Conservation (phyloP, 768 basidiomycete species). For the Boletus rubescentipes region DNA sequence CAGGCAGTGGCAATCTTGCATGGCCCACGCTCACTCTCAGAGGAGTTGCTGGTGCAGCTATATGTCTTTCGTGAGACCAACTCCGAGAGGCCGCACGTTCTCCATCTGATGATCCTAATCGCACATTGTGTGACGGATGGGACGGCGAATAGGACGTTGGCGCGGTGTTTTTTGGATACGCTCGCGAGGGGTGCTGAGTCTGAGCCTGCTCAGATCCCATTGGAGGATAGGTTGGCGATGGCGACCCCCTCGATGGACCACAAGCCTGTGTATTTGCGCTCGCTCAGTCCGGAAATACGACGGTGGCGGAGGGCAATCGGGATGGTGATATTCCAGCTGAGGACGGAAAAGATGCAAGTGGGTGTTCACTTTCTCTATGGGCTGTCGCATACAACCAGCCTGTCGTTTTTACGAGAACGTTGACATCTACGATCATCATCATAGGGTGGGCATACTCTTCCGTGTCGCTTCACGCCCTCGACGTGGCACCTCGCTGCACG, state of each 20-base stretch:
- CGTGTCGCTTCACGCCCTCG: conserved; percentile 38
- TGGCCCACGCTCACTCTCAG: conserved; percentile 40
- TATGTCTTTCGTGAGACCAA: conserved; percentile 38
- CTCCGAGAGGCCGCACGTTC: conserved; percentile 31
- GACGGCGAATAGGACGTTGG: conserved; percentile 40
- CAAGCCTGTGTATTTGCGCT: conserved; percentile 27
- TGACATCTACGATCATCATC: background rate
- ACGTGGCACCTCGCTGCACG: conserved; percentile 39
- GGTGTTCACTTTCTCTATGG: background rate
- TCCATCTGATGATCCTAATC: conserved; percentile 44
- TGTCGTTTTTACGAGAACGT: background rate
- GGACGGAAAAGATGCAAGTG: conserved; percentile 38
- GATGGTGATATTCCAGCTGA: conserved; percentile 34
- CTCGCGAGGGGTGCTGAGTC: conserved; percentile 21
- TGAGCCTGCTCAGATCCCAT: conserved; percentile 16
- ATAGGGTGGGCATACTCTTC: conserved; percentile 60
- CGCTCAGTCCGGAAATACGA: conserved; percentile 35
- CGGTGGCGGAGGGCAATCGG: conserved; percentile 50
- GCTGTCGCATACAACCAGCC: background rate
- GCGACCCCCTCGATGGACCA: conserved; percentile 39
- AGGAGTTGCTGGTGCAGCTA: conserved; percentile 41
- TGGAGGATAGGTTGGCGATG: conserved; percentile 43
- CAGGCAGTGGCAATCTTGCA: conserved; percentile 32
- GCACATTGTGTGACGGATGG: conserved; percentile 55
- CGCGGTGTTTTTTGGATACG: conserved; percentile 46